Base-by-base conservation (phyloP, 2,329 filamentous ascomycete species). In the Didymosphaeria variabile region DNA sequence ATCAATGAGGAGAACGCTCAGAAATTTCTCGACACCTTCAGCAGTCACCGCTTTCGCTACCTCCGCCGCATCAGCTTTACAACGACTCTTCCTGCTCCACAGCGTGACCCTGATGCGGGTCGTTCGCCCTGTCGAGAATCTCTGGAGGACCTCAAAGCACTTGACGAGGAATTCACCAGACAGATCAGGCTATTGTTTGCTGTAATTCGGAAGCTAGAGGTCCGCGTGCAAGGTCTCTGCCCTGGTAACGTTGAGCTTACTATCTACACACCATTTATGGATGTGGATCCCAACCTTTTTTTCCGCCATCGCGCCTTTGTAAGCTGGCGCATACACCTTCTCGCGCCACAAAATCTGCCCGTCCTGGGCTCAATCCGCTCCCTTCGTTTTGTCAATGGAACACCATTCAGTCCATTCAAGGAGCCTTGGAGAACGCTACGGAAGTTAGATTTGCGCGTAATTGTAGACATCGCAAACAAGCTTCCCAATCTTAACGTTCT, bases 361-460 rank as follows among this genome's bases (percentile, higher is more conserved):
- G 5, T 15, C 13, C 40, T 59, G 15, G 23, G 15, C 21, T 55
- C 57, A 26, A 50, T 59, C 19, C 57, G 40, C 23, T 19, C 50
- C 44, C 34, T 59, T 19, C 17, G 42, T 9, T 19, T 55, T 29
- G 5, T 42, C 13, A 15, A 21, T 19, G 23, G 15, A 19, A 29
- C 29, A 23, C n/a, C 12, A 1, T 29, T 38, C 40, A 7, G 6
- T 15, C 26, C 26, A 15, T 32, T 31, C 6, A 15, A n/a, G 5
- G 9, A 31, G 26, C 12, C 23, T 13, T n/a, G 13, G 8, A 32
- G 13, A 19, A 31, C 21, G n/a, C 31, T 29, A 21, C 36, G 45
- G 15, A 58, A 52, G 23, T 49, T 65, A 4, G 63, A 63, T 47
- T 47, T 47, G 8, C 63, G 63, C 1, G 46, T 65, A 29, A 45